These are phyloP conservation scores for Penicillium sp. DNA, from an alignment of 2,329 filamentous ascomycete genomes.

Conservation along the genomic window DNA sequence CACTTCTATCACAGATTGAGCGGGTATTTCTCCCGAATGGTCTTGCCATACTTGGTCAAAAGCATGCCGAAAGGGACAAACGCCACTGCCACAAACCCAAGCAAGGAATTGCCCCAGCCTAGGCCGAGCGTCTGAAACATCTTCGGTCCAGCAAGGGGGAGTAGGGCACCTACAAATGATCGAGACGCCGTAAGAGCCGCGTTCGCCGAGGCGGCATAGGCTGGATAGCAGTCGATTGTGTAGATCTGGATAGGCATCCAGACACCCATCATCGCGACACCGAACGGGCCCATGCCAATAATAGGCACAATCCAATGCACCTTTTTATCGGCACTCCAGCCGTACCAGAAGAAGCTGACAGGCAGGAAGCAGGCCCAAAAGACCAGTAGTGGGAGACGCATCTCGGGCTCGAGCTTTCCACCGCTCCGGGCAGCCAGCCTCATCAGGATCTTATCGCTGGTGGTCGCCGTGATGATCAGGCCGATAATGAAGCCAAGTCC, in stretches of 20 bases:
- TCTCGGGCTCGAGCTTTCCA: conserved; percentile 51
- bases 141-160: conserved; percentile 63
- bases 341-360: conserved; percentile 62
- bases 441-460: conserved; percentile 40
- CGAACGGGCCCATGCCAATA: conserved; percentile 61
- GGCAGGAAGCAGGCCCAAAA: conserved; percentile 60
- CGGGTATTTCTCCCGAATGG: conserved; percentile 12
- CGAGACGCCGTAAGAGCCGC: conserved; percentile 60
- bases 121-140: conserved; percentile 52
- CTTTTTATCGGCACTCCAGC: conserved; percentile 60
- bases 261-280: conserved; percentile 59
- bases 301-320: conserved; percentile 66
- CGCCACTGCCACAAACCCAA: conserved; percentile 61
- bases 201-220: conserved; percentile 54
- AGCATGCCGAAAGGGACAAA: conserved; percentile 46
- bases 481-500: conserved; percentile 50
- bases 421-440: conserved; percentile 43
- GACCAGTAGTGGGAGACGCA: conserved; percentile 60
- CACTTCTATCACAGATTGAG: neutral
- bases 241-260: conserved; percentile 66
- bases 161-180: conserved; percentile 60
- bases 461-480: conserved; percentile 41
- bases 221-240: conserved; percentile 62
- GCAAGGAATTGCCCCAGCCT: conserved; percentile 57
- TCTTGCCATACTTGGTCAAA: conserved; percentile 18